Conservation (phyloP, 805 yeast species). For the Cyberlindnera nakhonratchasimensis region DNA sequence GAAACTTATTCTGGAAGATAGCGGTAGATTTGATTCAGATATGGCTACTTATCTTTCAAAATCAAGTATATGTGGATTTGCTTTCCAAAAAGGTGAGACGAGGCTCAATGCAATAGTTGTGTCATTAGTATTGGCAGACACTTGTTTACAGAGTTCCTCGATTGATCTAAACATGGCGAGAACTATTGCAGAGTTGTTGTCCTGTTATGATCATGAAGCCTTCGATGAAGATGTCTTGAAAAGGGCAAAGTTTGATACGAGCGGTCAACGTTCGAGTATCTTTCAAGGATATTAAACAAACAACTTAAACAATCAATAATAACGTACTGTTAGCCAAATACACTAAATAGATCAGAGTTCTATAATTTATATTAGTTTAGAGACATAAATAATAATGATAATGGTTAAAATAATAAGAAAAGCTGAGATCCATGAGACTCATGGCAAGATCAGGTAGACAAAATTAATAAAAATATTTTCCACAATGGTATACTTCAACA, state of each 20-base stretch:
- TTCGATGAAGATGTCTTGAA: not conserved
- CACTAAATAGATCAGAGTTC: too few species aligned
- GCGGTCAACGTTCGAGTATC: not conserved
- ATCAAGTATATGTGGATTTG: constrained; percentile 4
- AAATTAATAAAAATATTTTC: too few species aligned
- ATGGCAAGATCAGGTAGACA: too few species aligned
- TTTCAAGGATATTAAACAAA: not conserved
- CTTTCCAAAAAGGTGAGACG: constrained; percentile 2
- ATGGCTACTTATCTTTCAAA: constrained; percentile 1
- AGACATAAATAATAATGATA: too few species aligned
- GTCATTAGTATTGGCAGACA: not conserved
- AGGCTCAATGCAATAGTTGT: not conserved
- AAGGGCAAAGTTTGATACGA: constrained; percentile 3
- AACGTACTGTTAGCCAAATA: too few species aligned
- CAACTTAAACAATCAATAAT: too few species aligned
- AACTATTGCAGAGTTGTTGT: not conserved
- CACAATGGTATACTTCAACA: too few species aligned
- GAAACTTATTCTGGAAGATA: constrained; percentile 4
- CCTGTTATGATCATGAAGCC: constrained; percentile 1
- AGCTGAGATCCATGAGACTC: too few species aligned
- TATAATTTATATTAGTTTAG: too few species aligned
- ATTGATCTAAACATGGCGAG: not conserved
- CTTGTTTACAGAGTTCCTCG: not conserved
- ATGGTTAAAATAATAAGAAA: too few species aligned
- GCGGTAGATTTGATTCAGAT: constrained; percentile 4